These are phyloP conservation scores for Suillus subaureus DNA, from an alignment of 768 basidiomycete species.

Conservation along the genomic window DNA sequence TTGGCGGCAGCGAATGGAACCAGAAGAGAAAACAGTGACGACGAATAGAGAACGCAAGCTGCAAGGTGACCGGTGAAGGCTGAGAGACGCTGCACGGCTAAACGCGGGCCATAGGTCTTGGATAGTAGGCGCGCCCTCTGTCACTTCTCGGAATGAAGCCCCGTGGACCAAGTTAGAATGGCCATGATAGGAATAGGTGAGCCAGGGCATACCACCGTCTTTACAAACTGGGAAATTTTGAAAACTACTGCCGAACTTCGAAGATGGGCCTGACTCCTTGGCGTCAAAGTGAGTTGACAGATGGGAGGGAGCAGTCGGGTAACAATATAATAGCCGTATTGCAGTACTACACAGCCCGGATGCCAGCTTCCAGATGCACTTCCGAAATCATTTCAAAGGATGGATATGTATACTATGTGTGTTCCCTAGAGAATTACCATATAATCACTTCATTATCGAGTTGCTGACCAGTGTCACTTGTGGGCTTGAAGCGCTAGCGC, in stretches of 20 bases:
- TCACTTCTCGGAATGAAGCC: conserved; percentile 9
- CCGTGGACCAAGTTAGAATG: conserved; percentile 11
- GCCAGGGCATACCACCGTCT: not conserved
- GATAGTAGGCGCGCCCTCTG: not conserved
- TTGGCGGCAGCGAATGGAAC: not conserved
- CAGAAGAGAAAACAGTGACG: not conserved
- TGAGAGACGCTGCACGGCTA: not conserved
- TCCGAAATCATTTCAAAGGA: not conserved
- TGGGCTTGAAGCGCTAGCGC: not conserved
- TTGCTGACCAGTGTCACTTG: not conserved
- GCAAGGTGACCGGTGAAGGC: not conserved
- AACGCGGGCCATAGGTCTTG: not conserved
- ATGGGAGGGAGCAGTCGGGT: not conserved
- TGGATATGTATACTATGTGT: not conserved
- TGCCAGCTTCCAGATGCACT: not conserved
- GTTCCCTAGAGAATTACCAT: not conserved
- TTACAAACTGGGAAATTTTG: not conserved
- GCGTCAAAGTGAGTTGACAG: not conserved
- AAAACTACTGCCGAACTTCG: not conserved
- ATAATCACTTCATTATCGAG: not conserved
- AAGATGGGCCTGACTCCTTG: not conserved
- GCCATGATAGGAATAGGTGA: conserved; percentile 5
- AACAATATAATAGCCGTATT: not conserved
- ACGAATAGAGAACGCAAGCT: not conserved
- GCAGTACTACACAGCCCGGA: not conserved